These are phyloP conservation scores for Papiliotrema flavescens DNA, from an alignment of 1,284 basidiomycete species.

Conservation along the genomic window DNA sequence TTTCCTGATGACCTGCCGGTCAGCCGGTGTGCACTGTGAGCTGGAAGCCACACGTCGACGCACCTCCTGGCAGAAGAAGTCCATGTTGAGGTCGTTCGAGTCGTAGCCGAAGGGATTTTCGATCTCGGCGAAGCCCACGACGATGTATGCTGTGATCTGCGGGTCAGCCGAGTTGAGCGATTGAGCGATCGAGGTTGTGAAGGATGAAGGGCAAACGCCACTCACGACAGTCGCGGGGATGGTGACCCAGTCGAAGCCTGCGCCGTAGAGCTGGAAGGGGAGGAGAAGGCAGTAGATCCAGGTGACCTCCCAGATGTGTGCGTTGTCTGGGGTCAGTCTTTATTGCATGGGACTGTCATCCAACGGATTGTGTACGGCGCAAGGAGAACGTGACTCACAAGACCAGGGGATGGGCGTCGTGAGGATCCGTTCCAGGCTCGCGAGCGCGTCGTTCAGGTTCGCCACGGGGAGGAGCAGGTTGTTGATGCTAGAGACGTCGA, in stretches of 20 bases:
- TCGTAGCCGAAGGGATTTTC: conserved; percentile 49
- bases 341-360: too few relatives aligned
- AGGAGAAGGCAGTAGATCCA: conserved; percentile 45
- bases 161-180: not conserved
- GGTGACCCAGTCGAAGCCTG: conserved; percentile 60
- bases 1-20: conserved; percentile 36
- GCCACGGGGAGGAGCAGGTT: conserved; percentile 56
- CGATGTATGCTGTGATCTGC: conserved; percentile 43
- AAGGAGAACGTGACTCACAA: too few relatives aligned
- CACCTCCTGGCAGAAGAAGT: conserved; percentile 38
- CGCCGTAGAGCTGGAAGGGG: conserved; percentile 66
- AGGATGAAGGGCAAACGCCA: too few relatives aligned
- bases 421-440: conserved; percentile 68
- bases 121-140: conserved; percentile 46
- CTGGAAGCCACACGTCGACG: not conserved
- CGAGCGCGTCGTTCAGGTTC: conserved; percentile 63
- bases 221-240: conserved; percentile 55
- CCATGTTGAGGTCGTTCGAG: conserved; percentile 40
- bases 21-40: not conserved
- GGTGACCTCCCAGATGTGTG: conserved; percentile 45
- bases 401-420: conserved; percentile 77
- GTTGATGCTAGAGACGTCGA: conserved; percentile 64
- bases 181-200: too few relatives aligned
- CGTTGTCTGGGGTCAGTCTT: too few relatives aligned
- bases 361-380: too few relatives aligned